Base-by-base conservation (phyloP, 805 yeast genomes). In the Barnettozyma salicaria region DNA sequence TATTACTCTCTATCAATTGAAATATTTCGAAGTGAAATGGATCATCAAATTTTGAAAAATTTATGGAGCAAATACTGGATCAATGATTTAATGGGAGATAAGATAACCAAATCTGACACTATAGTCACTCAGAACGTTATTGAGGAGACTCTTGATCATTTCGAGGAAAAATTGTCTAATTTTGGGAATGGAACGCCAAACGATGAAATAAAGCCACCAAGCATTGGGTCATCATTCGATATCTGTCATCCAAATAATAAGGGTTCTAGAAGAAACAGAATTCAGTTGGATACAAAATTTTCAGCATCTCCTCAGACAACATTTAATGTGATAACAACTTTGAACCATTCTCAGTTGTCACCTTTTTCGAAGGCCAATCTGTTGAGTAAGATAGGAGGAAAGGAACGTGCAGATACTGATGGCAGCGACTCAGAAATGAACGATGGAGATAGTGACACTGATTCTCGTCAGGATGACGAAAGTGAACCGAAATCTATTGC, bases 1-100 rank as follows among this genome's bases (percentile, higher is more conserved):
- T 87, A 85, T 58, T 85, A 86, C 53, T 61, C 82, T 2, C 61
- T 86, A 19, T 73, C 75, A 23, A 69, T 86, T 27, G 71, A 74
- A 33, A 67, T 81, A 8, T 81, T 78, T 61, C 63, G 72, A 40
- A 72, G 72, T 33, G 56, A 63, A 1, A 45, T 64, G 6, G 92
- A 84, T 49, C 59, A 60, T 17, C 55, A 60, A 27, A 52, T 80
- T 16, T 48, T 77, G 17, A 58, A 64, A 27, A 47, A 63, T 23
- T 40, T 75, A 16, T 64, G 70, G 63, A 59, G 59, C 39, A 65
- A 68, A 41, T 69, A 63, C 46, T 74, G 78, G 78, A 60, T 63
- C 24, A 56, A 61, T 13, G 62, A 67, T 8, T 46, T 72, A 12
- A 49, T 47, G 2, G 49, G 44, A 5, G 42, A 42, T 6, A 46